These are phyloP conservation scores for Monosporascus sp. DNA, from an alignment of 2,329 filamentous ascomycete genomes.

Conservation along the genomic window DNA sequence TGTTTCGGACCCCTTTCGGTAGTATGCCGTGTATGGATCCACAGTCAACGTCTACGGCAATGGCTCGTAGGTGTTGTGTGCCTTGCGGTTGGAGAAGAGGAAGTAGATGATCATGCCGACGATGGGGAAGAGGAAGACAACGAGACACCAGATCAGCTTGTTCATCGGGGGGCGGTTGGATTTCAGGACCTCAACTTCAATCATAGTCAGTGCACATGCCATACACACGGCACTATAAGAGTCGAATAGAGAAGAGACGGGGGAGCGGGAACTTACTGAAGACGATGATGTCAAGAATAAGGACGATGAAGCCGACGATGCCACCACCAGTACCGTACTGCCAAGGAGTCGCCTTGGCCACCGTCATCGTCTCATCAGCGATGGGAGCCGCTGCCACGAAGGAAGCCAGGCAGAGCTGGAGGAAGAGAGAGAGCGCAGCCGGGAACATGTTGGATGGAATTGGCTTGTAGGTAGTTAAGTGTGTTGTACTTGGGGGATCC, in stretches of 20 bases:
- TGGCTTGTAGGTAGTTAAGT: not conserved
- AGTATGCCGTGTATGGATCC: not conserved
- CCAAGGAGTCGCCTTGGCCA: conserved; percentile 39
- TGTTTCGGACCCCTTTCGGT: not conserved
- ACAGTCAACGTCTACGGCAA: conserved; percentile 23
- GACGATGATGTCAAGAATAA: conserved; percentile 58
- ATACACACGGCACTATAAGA: not conserved
- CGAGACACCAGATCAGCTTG: conserved; percentile 58
- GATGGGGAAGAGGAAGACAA: conserved; percentile 61
- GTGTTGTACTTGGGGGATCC: not conserved
- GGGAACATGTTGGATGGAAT: conserved; percentile 20
- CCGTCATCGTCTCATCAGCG: conserved; percentile 29
- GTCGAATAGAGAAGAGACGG: not conserved
- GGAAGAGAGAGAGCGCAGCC: conserved; percentile 35
- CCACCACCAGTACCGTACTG: conserved; percentile 58
- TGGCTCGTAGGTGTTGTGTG: conserved; percentile 52
- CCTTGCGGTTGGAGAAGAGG: conserved; percentile 56
- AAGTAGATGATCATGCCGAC: conserved; percentile 58
- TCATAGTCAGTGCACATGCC: not conserved
- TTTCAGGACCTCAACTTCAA: conserved; percentile 57
- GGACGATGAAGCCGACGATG: conserved; percentile 53
- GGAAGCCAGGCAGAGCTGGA: conserved; percentile 47
- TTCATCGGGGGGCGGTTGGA: conserved; percentile 51
- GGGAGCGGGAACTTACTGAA: conserved; percentile 45
- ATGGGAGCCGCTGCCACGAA: conserved; percentile 45